phyloP scores from a whole-genome alignment of 768 basidiomycete genomes.

The Kwoniella dejecticola region DNA sequence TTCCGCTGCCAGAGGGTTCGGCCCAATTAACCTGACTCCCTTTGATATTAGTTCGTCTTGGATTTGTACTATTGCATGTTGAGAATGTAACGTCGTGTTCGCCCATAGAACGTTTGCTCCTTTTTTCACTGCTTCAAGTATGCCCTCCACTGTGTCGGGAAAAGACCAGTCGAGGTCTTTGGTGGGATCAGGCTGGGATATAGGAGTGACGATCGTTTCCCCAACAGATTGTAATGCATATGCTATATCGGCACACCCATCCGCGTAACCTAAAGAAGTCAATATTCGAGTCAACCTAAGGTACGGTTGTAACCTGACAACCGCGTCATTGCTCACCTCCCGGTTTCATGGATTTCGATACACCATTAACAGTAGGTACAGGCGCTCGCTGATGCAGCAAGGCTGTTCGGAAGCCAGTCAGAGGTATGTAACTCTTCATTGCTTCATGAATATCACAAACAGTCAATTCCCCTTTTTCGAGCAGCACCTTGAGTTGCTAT shows the following conservation, averaged over 20 bases:
- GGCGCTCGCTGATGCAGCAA: conserved; percentile 36
- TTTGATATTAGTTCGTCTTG: conserved; percentile 17
- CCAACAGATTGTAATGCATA: conserved; percentile 27
- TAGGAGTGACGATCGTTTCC: conserved; percentile 34
- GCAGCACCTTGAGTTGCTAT: no score
- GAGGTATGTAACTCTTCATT: conserved; percentile 7
- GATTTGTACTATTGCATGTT: conserved; percentile 39
- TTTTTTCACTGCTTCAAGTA: conserved; percentile 32
- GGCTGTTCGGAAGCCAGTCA: conserved; percentile 19
- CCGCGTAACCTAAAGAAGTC: conserved; percentile 36
- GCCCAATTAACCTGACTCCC: conserved; percentile 37
- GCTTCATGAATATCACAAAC: no score
- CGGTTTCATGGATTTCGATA: conserved; percentile 50
- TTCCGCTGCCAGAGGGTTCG: conserved; percentile 34
- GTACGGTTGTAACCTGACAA: neutral
- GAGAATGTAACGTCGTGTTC: conserved; percentile 43
- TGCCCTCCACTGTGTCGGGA: conserved; percentile 42
- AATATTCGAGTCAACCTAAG: neutral
- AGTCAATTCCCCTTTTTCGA: neutral
- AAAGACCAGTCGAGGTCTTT: conserved; percentile 42
- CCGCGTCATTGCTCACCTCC: conserved; percentile 31
- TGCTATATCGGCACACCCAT: conserved; percentile 46
- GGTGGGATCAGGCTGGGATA: conserved; percentile 9
- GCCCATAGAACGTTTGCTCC: conserved; percentile 47
- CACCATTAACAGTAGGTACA: conserved; percentile 37